Percentiles rank a stretch among this genome's conserved stretches.
Conservation (phyloP, 768 basidiomycete species). For the Kwoniella newhampshirensis region DNA sequence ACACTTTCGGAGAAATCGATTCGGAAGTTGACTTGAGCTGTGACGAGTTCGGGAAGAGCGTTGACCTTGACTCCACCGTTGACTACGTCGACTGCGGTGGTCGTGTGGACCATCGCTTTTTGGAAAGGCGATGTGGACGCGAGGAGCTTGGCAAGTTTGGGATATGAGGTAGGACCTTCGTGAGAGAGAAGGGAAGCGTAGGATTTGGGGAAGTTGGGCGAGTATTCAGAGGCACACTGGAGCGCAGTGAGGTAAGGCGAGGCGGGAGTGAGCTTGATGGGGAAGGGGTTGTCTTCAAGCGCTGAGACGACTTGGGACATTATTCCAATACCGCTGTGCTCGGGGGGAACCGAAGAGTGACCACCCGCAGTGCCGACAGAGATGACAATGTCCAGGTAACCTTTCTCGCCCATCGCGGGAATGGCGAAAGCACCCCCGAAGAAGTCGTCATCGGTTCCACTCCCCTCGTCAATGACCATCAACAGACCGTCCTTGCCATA, state of each 20-base stretch:
- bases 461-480: slow-evolving; percentile 47
- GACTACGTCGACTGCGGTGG: slow-evolving; percentile 50
- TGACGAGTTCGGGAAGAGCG: slow-evolving; percentile 46
- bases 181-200: slow-evolving; percentile 32
- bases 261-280: slow-evolving; percentile 39
- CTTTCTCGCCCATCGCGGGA: slow-evolving; percentile 47
- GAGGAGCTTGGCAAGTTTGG: slow-evolving; percentile 33
- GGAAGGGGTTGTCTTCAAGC: slow-evolving; percentile 46
- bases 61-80: slow-evolving; percentile 50
- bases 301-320: slow-evolving; percentile 40
- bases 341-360: slow-evolving; percentile 49
- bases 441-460: slow-evolving; percentile 36
- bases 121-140: slow-evolving; percentile 9
- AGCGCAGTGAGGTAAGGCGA: slow-evolving; percentile 45
- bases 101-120: slow-evolving; percentile 43
- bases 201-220: slow-evolving; percentile 37
- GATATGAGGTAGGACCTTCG: slow-evolving; percentile 30
- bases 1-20: slow-evolving; percentile 48
- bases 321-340: slow-evolving; percentile 48
- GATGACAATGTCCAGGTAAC: slow-evolving; percentile 48
- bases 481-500: slow-evolving; percentile 45
- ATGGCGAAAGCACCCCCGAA: slow-evolving; percentile 45
- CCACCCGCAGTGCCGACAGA: slow-evolving; percentile 49
- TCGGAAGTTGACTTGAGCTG: slow-evolving; percentile 44
- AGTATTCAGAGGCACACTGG: slow-evolving; percentile 38